Conservation (phyloP, 148 eudicot species). For the Polygonum maritimum region DNA sequence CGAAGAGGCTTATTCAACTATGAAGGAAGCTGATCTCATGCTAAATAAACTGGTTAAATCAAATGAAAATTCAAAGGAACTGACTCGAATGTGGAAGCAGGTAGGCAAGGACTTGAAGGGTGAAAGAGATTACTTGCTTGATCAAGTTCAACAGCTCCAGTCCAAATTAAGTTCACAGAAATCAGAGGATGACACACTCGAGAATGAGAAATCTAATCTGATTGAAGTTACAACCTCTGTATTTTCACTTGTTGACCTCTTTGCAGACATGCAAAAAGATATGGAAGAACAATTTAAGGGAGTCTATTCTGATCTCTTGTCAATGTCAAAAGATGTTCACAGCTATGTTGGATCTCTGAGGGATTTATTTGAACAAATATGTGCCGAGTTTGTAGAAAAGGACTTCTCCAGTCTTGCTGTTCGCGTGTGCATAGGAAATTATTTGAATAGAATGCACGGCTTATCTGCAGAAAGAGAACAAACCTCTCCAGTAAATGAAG, state of each 20-base stretch:
- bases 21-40: slow-evolving; percentile 48
- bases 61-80: slow-evolving; percentile 33
- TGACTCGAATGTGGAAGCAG: slow-evolving; percentile 38
- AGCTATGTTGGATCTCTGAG: slow-evolving; percentile 21
- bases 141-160: slow-evolving; percentile 35
- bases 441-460: slow-evolving; percentile 13
- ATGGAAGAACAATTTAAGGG: slow-evolving; percentile 26
- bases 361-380: slow-evolving; percentile 29
- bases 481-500: not conserved
- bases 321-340: slow-evolving; percentile 23
- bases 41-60: slow-evolving; percentile 37
- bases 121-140: slow-evolving; percentile 33
- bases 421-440: slow-evolving; percentile 20
- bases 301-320: slow-evolving; percentile 26
- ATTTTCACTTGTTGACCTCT: slow-evolving; percentile 27
- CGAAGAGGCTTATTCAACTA: slow-evolving; percentile 41
- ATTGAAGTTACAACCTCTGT: slow-evolving; percentile 17
- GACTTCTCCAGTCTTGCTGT: slow-evolving; percentile 23
- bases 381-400: slow-evolving; percentile 23
- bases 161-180: slow-evolving; percentile 21
- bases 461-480: not conserved
- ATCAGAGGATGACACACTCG: slow-evolving; percentile 22
- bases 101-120: slow-evolving; percentile 31
- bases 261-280: slow-evolving; percentile 29
- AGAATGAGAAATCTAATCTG: slow-evolving; percentile 18